Base-by-base conservation (phyloP, 1,284 basidiomycete species). In the Trametes versicolor region DNA sequence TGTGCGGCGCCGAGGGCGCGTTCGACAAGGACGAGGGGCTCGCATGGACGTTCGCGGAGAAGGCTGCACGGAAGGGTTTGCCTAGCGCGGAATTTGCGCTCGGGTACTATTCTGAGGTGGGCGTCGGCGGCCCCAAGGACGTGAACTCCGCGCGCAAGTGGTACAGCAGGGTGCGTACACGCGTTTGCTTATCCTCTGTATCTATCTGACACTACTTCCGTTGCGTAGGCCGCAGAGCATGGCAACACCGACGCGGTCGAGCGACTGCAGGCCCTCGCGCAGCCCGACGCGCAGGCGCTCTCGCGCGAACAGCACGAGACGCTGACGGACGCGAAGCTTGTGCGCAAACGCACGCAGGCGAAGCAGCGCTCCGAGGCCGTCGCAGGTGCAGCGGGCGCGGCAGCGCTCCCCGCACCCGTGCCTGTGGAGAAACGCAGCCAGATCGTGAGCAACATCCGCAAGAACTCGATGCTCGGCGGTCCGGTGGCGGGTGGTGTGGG, bases 11-110 rank as follows among this genome's bases (percentile, higher is more conserved):
- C 0, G 90, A 94, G 41, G 87, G 87, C 25, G 82, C 79, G 57
- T 97, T 98, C 72, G 93, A 94, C 32, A 96, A 96, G 79, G 95
- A 98, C 77, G 96, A 98, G 76, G 80, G 77, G 0, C 83, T 98
- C 1, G 96, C 97, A 0, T 89, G 89, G 71, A 94, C 91, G 0
- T 98, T 98, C 81, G 96, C 96, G 0, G 92, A 96, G 70, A 97
- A 97, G 78, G 95, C 96, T 0, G 95, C 96, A 0, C 80, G 84
- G 60, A 92, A 91, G 69, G 90, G 90, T 0, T 79, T 97, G 36
- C 86, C 94, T 0, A 91, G 87, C 61, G 96, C 95, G 0, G 93
- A 97, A 76, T 98, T 98, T 76, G 96, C 96, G 0, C 90, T 98
- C 86, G 97, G 95, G 0, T 98, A 98, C 76, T 98, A 96, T 75